Percentiles rank a stretch among this genome's conserved stretches.
These are phyloP conservation scores for Oxytropis ochrocephala DNA, from an alignment of 306 rosid genomes.

Conservation along the genomic window DNA sequence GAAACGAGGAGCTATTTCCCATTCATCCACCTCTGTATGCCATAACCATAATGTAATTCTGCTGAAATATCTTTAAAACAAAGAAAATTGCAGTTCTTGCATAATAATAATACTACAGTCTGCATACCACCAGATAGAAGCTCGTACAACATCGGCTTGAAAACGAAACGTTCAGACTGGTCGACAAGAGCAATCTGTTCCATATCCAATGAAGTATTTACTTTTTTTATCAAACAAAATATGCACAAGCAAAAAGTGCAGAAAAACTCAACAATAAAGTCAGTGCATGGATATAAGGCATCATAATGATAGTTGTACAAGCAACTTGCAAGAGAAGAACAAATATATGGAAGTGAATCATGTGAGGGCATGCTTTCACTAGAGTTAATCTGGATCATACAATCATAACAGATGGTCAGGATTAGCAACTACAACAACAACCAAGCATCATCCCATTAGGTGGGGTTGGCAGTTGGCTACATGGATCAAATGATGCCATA, in stretches of 20 bases:
- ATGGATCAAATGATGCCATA: too few species aligned
- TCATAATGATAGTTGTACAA: background rate
- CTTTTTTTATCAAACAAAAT: background rate
- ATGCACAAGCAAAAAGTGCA: background rate
- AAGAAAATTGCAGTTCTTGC: background rate
- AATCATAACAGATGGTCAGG: background rate
- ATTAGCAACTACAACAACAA: too few species aligned
- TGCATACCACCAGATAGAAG: slow-evolving; percentile 84
- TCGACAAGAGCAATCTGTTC: slow-evolving; percentile 42
- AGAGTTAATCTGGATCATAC: too few species aligned
- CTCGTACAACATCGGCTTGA: slow-evolving; percentile 93
- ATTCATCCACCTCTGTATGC: slow-evolving; percentile 77
- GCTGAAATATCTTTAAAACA: slow-evolving; percentile 14
- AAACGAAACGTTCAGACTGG: slow-evolving; percentile 48
- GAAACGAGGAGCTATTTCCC: slow-evolving; percentile 99
- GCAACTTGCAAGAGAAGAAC: background rate
- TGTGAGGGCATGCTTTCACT: background rate
- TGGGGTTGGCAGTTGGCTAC: too few species aligned
- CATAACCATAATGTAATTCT: slow-evolving; percentile 21
- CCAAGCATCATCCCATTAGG: too few species aligned
- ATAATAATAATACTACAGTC: slow-evolving; percentile 1
- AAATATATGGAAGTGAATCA: background rate
- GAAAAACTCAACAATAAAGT: background rate
- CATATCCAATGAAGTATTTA: slow-evolving; percentile 5
- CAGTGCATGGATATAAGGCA: background rate